A percentile compares a stretch with the other conserved stretches of the same genome.
These are phyloP conservation scores for Nitzschia sp. DNA, from an alignment of 108 stramenopile species.

Conservation along the genomic window DNA sequence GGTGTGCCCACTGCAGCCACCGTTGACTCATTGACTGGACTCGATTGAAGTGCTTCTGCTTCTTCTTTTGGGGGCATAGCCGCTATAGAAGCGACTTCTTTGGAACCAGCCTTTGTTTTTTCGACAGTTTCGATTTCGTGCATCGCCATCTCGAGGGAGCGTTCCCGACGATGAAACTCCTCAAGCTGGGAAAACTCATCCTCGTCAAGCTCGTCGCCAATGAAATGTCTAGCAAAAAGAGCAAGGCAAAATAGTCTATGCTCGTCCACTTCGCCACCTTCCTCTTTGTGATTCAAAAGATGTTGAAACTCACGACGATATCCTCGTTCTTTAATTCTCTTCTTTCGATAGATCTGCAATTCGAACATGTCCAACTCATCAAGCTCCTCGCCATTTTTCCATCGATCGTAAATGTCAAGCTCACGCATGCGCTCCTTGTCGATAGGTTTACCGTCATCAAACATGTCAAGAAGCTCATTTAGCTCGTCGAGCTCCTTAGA, in stretches of 20 bases:
- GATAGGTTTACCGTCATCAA: conserved; percentile 13
- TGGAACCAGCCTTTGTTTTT: too few species aligned
- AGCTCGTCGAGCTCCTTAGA: conserved; percentile 23
- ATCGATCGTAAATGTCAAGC: conserved; percentile 27
- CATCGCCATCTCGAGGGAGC: background rate
- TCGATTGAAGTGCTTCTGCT: too few species aligned
- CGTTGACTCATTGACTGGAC: too few species aligned
- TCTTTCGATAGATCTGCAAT: conserved; percentile 7
- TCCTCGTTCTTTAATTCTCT: conserved; percentile 1
- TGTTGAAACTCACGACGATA: conserved; percentile 24
- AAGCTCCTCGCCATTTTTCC: conserved; percentile 29
- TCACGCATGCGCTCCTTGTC: conserved; percentile 19
- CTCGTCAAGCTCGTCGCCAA: conserved; percentile 16
- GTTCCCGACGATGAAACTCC: conserved; percentile 6
- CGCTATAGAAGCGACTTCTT: too few species aligned
- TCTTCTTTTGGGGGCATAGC: too few species aligned
- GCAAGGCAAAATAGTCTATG: conserved; percentile 13
- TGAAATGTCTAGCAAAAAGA: conserved; percentile 14
- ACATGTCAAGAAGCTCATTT: conserved; percentile 11
- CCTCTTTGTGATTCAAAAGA: conserved; percentile 18
- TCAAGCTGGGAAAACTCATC: background rate
- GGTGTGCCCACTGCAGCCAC: too few species aligned
- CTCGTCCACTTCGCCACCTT: conserved; percentile 19
- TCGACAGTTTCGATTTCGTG: background rate
- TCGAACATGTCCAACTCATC: conserved; percentile 14